Percentiles rank a stretch among this genome's conserved stretches.
phyloP scores from a whole-genome alignment of 2,329 filamentous ascomycete species.

The Capronia americana region DNA sequence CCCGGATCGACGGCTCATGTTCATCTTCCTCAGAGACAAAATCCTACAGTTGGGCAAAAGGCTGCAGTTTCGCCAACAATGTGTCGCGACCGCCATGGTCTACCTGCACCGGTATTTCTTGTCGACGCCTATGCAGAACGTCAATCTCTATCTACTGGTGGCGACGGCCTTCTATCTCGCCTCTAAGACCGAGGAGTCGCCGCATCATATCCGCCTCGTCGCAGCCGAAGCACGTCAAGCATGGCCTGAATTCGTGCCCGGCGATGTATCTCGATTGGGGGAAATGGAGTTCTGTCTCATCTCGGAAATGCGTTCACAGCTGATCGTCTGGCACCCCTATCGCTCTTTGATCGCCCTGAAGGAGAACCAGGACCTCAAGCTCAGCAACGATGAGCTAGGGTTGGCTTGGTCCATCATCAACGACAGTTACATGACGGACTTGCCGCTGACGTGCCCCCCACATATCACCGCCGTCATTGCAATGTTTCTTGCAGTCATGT shows the following conservation, averaged over 20 bases:
- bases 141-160: slow-evolving; percentile 90
- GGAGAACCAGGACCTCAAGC: slow-evolving; percentile 62
- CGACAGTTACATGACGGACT: slow-evolving; percentile 89
- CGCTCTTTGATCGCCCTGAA: slow-evolving; percentile 73
- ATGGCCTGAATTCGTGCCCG: slow-evolving; percentile 79
- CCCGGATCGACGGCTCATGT: slow-evolving; percentile 79
- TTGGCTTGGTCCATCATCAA: slow-evolving; percentile 86
- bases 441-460: slow-evolving; percentile 85
- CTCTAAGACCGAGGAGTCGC: slow-evolving; percentile 97
- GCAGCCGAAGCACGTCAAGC: slow-evolving; percentile 83
- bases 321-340: slow-evolving; percentile 91
- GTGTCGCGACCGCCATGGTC: slow-evolving; percentile 89
- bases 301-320: slow-evolving; percentile 85
- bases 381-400: slow-evolving; percentile 78
- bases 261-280: slow-evolving; percentile 82
- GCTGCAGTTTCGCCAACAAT: slow-evolving; percentile 85
- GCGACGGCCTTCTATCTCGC: slow-evolving; percentile 94
- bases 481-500: slow-evolving; percentile 81
- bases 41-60: slow-evolving; percentile 83
- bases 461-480: slow-evolving; percentile 87
- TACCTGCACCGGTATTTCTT: slow-evolving; percentile 95
- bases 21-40: slow-evolving; percentile 91
- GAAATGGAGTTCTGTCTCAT: slow-evolving; percentile 95
- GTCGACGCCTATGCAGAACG: slow-evolving; percentile 86
- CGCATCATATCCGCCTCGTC: slow-evolving; percentile 92